Evolutionary conservation across 2,329 filamentous ascomycete species (phyloP), one percentile per base, ranked within the genome.

Genomic region (Fusarium incarnatum): DNA sequence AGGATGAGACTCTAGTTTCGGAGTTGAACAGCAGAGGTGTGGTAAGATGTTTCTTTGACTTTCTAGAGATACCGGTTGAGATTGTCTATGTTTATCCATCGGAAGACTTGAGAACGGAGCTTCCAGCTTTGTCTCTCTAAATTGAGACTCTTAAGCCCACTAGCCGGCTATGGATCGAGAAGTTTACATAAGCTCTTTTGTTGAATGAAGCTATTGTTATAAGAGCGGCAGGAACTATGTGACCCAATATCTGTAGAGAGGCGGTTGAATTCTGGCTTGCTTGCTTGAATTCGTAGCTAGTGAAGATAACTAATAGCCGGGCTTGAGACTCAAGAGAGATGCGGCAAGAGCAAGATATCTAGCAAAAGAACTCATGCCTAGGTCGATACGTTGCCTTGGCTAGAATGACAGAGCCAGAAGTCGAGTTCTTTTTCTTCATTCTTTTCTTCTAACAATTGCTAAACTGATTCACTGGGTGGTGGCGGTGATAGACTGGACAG

Each of bases 131-230:
- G 28, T 30, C 13, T 11, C 34, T 37, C 34, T 37, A 37, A 18
- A n/a, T 4, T 11, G 18, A 11, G 34, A n/a, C 34, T n/a, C 18
- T 11, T 1, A 11, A 6, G 34, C 34, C n/a, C 34, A n/a, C 18
- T 37, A 1, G 18, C 34, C 18, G 6, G 34, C 34, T n/a, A 37
- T 37, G 18, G 16, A 4, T 37, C 4, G 18, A 37, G n/a, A n/a
- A 11, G 9, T n/a, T 6, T 4, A 5, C 11, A n/a, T 37, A n/a
- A 7, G 6, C 5, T n/a, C 10, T 11, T 2, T n/a, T 6, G 9
- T n/a, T 37, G 10, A 37, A n/a, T n/a, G 2, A 37, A 37, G 9
- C 10, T 37, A 37, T 11, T 37, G 3, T n/a, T 11, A 34, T 37
- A 11, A 37, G 0, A 37, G 16, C 4, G 16, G 9, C 16, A 37